Evolutionary conservation across 2,329 filamentous ascomycete genomes (phyloP), one percentile per base, ranked within the genome.

Genomic region (Phialophora verrucosa): DNA sequence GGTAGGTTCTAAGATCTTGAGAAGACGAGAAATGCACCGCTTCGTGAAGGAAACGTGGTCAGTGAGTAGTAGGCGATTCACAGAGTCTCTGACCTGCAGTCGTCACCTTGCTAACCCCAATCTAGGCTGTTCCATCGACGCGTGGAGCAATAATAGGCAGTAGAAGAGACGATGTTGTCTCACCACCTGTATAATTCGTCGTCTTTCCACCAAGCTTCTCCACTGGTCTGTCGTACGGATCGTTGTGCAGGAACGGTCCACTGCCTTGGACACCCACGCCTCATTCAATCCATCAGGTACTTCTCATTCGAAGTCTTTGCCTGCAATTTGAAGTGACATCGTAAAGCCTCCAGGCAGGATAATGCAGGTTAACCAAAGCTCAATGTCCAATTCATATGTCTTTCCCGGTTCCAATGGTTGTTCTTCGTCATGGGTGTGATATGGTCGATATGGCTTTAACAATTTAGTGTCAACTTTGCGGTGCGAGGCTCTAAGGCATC

Each of bases 261-360:
- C 55, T 60, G 7, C 62, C 62, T n/a, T 35, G 25, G 4, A 56
- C 14, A 10, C 25, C 55, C 55, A 64, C 14, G 55, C 62, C 20
- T 60, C 62, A n/a, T 64, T 51, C n/a, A 23, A 11, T 12, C 29
- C n/a, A 12, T 59, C 62, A 17, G 55, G 42, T 25, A 59, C 10
- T n/a, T 55, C 55, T 5, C 63, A 51, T 58, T 65, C 59, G 20
- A 65, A 65, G 38, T 65, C 63, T 11, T 58, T 47, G 14, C 63
- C 63, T n/a, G 31, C 51, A 20, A 65, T 53, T 32, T 62, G 59
- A 3, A 65, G 38, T 23, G 63, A 59, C 20, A 57, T 5, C 7
- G 2, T 17, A 38, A 35, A 65, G 4, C 63, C 63, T 4, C 14
- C 35, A 6, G 63, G 63, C 4, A 65, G 58, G 32, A 62, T n/a